Evolutionary conservation across 768 basidiomycete genomes (phyloP), one percentile per base, ranked within the genome.

Genomic region (Mycena venus): DNA sequence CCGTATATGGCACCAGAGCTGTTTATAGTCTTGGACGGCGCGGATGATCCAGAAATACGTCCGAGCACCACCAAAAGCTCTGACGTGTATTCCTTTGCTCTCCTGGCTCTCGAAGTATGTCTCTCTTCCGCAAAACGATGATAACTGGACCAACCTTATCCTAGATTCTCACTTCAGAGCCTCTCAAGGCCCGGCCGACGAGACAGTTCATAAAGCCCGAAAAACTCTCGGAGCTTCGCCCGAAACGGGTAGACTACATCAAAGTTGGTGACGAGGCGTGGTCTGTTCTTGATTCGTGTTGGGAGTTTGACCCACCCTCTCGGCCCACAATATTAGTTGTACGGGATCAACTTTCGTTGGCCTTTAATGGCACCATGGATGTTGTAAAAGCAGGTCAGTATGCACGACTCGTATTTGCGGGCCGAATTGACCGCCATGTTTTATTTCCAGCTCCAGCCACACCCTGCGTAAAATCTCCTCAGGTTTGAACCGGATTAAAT

Each of bases 1-100:
- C 77, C 75, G 3, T 79, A 75, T 64, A 78, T 78, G 77, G 73
- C 75, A 27, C 78, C 78, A 4, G 78, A 79, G 55, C 56, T 74
- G 12, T 73, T 79, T 49, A 17, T 51, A 6, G 49, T 23, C 5
- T 11, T 44, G 4, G 19, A 21, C 42, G 19, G 42, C 17, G 42
- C 8, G 19, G 19, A 17, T 17, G 19, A 44, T 44, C 42, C 42
- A 21, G 42, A 44, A 58, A 58, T 71, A 4, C 34, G 23, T 23
- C 42, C 42, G 64, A 58, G 55, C 55, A 31, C 67, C 3, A 73
- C 68, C 12, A 67, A 32, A 44, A 51, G 68, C 21, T 62, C 68
- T 19, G 78, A 79, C 62, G 60, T 79, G 12, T 75, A 76, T 55
- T 71, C 78, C 8, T 78, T 72, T 31, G 66, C 63, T 12, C 56